phyloP scores from a whole-genome alignment of 2,329 filamentous ascomycete species.

The Simplicillium sp. region DNA sequence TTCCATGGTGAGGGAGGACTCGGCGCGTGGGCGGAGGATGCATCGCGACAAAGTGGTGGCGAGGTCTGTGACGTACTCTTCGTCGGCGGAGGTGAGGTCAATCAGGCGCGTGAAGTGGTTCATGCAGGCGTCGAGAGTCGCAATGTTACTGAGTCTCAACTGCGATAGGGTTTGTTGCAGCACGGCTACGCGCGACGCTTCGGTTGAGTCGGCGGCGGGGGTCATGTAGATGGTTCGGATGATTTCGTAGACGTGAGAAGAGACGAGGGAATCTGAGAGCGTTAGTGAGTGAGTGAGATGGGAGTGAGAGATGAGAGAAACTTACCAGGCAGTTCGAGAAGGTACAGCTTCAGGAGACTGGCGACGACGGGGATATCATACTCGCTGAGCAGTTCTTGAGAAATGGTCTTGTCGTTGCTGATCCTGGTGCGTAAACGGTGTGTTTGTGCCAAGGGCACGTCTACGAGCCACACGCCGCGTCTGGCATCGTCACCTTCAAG shows the following conservation, averaged over 20 bases:
- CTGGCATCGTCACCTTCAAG: slow-evolving; percentile 92
- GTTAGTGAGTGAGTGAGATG: slow-evolving; percentile 14
- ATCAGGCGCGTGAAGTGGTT: slow-evolving; percentile 97
- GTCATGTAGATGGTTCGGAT: slow-evolving; percentile 93
- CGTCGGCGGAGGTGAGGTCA: slow-evolving; percentile 91
- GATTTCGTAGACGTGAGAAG: slow-evolving; percentile 97
- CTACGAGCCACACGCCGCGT: slow-evolving; percentile 85
- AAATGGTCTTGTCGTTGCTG: slow-evolving; percentile 78
- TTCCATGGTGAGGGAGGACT: slow-evolving; percentile 88
- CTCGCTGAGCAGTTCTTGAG: slow-evolving; percentile 67
- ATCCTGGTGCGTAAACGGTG: slow-evolving; percentile 75
- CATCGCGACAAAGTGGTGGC: slow-evolving; percentile 72
- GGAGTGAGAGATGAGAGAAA: slow-evolving; percentile 7
- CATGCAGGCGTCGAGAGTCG: slow-evolving; percentile 95
- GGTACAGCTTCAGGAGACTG: slow-evolving; percentile 84
- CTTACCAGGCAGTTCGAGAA: slow-evolving; percentile 87
- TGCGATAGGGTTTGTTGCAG: slow-evolving; percentile 94
- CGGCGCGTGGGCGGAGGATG: slow-evolving; percentile 75
- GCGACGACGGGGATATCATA: slow-evolving; percentile 94
- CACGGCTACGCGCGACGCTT: slow-evolving; percentile 75
- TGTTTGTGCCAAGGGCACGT: slow-evolving; percentile 76
- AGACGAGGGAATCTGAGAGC: slow-evolving; percentile 80
- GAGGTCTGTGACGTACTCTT: slow-evolving; percentile 68
- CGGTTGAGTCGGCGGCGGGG: slow-evolving; percentile 64
- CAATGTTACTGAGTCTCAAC: slow-evolving; percentile 91